Conservation (phyloP, 768 basidiomycete genomes). For the Mycena maculata region DNA sequence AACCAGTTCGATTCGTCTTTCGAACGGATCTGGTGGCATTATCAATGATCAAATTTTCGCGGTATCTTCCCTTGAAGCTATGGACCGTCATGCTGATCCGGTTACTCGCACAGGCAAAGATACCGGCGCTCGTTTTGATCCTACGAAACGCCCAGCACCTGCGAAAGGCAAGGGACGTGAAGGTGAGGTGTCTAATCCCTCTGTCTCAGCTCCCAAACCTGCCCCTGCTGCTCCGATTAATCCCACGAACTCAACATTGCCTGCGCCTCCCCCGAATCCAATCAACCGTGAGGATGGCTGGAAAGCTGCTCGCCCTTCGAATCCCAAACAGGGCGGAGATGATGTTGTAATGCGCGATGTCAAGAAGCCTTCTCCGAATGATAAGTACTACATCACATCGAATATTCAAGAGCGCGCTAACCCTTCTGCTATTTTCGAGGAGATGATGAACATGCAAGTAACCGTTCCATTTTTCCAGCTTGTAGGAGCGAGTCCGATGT, state of each 20-base stretch:
- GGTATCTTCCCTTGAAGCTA: conserved; percentile 4
- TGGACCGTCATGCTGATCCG: neutral
- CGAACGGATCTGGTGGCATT: neutral
- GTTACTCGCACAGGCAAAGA: conserved; percentile 16
- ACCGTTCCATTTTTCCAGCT: conserved; percentile 5
- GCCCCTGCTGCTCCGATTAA: too few relatives aligned
- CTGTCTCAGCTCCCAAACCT: neutral
- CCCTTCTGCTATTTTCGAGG: neutral
- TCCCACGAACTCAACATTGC: too few relatives aligned
- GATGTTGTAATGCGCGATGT: conserved; percentile 13
- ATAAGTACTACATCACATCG: conserved; percentile 24
- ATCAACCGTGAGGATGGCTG: conserved; percentile 22
- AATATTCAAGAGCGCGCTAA: conserved; percentile 18
- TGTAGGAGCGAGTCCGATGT: neutral
- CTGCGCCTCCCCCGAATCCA: neutral
- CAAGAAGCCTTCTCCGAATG: conserved; percentile 15
- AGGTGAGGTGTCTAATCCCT: too few relatives aligned
- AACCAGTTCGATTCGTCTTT: neutral
- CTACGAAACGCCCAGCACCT: neutral
- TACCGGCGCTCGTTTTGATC: conserved; percentile 3
- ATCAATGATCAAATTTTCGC: conserved; percentile 4
- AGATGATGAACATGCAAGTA: neutral
- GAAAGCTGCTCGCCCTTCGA: conserved; percentile 5
- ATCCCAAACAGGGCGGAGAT: neutral
- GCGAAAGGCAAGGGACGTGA: neutral